Evolutionary conservation across 2,329 filamentous ascomycete genomes (phyloP), one percentile per base, ranked within the genome.

Genomic region (Alternaria panax): DNA sequence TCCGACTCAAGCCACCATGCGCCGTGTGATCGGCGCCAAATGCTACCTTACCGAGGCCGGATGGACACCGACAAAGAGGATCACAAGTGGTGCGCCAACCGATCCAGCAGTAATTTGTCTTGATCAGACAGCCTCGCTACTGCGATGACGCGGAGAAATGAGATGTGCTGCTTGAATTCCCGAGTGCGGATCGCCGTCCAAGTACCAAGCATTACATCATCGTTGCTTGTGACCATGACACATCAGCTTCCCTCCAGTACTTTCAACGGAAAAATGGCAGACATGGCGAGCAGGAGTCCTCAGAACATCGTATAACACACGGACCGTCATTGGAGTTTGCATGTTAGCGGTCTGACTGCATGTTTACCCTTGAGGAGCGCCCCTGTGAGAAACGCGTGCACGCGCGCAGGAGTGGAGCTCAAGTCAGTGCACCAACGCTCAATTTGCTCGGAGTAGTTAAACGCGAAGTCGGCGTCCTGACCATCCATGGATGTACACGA

Each of bases 1-100:
- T 62, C 62, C 68, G 46, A 28, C 64, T 57, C 62, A 57, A 63
- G 58, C 62, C 60, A 62, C 56, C 52, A 48, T 59, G 65, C 54
- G 59, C 46, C 47, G 56, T 60, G 65, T 55, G 73, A 76, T 77
- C 71, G 64, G 64, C 74, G 64, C 63, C 61, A 63, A 65, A 62
- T 51, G 47, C 42, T 58, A 53, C 57, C 61, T 58, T 68, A 61
- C 69, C 72, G 72, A 73, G 72, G 68, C 60, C 62, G 66, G 68
- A 65, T 57, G 67, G 67, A 62, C 66, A 68, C 69, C 67, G 62
- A 61, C 62, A 68, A 59, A 68, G 62, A 67, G 61, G 63, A 63
- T 45, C 51, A 43, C 52, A 53, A 63, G 57, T 60, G 59, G 59
- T 62, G 53, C 66, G 61, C 67, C 67, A 71, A 68, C 63, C 59